A percentile compares a stretch with the other conserved stretches of the same genome.
These are phyloP conservation scores for Myochromella boudieri DNA, from an alignment of 768 basidiomycete genomes.

Conservation along the genomic window DNA sequence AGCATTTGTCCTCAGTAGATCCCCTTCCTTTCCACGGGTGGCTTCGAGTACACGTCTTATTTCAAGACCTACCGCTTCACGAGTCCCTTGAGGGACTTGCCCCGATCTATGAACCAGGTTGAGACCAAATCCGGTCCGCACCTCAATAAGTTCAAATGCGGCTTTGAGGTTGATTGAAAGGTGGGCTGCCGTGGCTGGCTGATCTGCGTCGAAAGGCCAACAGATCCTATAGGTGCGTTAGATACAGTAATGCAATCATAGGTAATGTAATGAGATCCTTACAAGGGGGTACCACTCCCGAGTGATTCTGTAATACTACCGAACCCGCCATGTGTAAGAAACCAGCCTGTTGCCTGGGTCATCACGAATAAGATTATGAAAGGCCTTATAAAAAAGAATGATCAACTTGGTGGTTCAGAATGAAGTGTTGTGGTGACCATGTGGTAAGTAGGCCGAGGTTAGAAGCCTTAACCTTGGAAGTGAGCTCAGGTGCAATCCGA, in stretches of 20 bases:
- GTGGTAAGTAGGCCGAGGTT: conserved; percentile 15
- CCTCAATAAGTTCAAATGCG: conserved; percentile 21
- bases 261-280: background rate
- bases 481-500: conserved; percentile 5
- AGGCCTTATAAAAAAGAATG: background rate
- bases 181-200: conserved; percentile 17
- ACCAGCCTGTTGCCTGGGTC: conserved; percentile 23
- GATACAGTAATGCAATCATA: background rate
- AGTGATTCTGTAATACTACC: conserved; percentile 23
- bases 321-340: conserved; percentile 22
- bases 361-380: background rate
- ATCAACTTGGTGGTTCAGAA: conserved; percentile 19
- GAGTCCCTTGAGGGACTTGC: conserved; percentile 11
- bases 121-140: conserved; percentile 18
- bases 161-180: conserved; percentile 16
- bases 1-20: conserved; percentile 13
- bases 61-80: conserved; percentile 16
- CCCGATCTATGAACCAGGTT: conserved; percentile 12
- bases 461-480: conserved; percentile 12
- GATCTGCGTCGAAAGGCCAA: conserved; percentile 23
- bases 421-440: conserved; percentile 23
- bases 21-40: conserved; percentile 11
- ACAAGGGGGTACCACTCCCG: conserved; percentile 21
- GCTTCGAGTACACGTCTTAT: conserved; percentile 10
- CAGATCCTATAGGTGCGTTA: conserved; percentile 19